Evolutionary conservation across 1,284 basidiomycete species (phyloP).

Genomic region (Puccinia horiana): DNA sequence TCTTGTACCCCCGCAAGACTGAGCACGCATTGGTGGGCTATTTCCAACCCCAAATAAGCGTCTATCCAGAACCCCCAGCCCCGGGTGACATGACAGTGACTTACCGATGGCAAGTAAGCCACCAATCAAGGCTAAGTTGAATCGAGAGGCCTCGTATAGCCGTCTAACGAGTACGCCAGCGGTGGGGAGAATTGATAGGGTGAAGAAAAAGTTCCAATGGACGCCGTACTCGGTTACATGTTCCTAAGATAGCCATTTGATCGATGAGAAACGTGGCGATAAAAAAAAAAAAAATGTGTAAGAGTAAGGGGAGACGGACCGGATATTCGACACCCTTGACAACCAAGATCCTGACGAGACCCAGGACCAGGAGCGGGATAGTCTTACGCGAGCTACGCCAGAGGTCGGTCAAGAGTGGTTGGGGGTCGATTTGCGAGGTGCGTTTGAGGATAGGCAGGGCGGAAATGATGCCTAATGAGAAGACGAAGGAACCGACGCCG

Average conservation of each 20-base stretch:
- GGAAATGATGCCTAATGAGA: slow-evolving; percentile 87
- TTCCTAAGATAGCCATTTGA: slow-evolving; percentile 66
- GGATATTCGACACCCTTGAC: slow-evolving; percentile 95
- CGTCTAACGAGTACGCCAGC: slow-evolving; percentile 73
- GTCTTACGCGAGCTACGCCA: slow-evolving; percentile 64
- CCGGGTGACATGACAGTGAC: slow-evolving; percentile 55
- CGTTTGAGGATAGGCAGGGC: slow-evolving; percentile 66
- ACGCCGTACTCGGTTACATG: slow-evolving; percentile 93
- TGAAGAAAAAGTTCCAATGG: slow-evolving; percentile 99
- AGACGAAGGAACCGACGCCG: slow-evolving; percentile 93
- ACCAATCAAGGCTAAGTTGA: slow-evolving; percentile 70
- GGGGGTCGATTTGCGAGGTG: slow-evolving; percentile 4
- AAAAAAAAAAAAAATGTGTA: neutral
- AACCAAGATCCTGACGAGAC: slow-evolving; percentile 74
- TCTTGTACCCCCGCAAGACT: slow-evolving; percentile 65
- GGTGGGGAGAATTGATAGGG: slow-evolving; percentile 77
- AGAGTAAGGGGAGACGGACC: slow-evolving; percentile 62
- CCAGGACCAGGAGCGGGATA: slow-evolving; percentile 72
- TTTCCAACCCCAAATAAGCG: neutral
- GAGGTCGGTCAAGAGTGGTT: slow-evolving; percentile 50
- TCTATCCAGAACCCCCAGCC: neutral
- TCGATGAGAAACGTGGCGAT: neutral
- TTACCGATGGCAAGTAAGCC: slow-evolving; percentile 68
- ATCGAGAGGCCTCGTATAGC: slow-evolving; percentile 61
- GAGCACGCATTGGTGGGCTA: slow-evolving; percentile 73